phyloP scores from a whole-genome alignment of 2,329 filamentous ascomycete species.

The Bipolaris cookei region DNA sequence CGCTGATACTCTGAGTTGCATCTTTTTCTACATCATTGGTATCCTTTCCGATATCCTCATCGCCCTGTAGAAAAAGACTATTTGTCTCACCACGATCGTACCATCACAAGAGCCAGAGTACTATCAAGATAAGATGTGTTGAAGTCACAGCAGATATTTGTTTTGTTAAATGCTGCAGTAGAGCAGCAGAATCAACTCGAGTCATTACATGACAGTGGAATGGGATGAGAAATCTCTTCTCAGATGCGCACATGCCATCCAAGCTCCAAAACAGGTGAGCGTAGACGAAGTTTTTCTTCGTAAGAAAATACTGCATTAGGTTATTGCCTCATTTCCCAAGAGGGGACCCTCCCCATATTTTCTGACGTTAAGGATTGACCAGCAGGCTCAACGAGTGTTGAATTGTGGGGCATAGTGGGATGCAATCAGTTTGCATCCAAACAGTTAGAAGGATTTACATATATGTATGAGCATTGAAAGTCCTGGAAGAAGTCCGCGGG shows the following conservation, averaged over 20 bases:
- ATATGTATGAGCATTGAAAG: no score
- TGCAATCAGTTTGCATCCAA: background rate
- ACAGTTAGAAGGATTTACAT: background rate
- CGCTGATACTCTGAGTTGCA: background rate
- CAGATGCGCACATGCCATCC: background rate
- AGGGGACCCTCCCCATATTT: background rate
- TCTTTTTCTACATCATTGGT: background rate
- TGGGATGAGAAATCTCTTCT: background rate
- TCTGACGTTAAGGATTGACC: background rate
- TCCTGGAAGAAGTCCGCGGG: background rate
- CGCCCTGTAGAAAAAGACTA: background rate
- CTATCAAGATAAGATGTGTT: no score
- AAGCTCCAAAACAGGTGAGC: background rate
- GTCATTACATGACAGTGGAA: background rate
- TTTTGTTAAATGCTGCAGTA: background rate
- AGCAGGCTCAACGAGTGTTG: background rate
- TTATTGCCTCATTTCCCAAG: background rate
- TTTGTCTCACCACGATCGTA: background rate
- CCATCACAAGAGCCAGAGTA: background rate
- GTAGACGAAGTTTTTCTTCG: background rate
- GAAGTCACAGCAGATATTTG: no score
- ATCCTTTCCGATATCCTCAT: background rate
- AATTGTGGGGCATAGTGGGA: background rate
- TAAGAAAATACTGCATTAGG: background rate
- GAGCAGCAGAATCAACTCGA: background rate